A percentile compares a stretch with the other conserved stretches of the same genome.
These are phyloP conservation scores for Cryptococcus sp. DNA, from an alignment of 1,284 basidiomycete species.

Conservation along the genomic window DNA sequence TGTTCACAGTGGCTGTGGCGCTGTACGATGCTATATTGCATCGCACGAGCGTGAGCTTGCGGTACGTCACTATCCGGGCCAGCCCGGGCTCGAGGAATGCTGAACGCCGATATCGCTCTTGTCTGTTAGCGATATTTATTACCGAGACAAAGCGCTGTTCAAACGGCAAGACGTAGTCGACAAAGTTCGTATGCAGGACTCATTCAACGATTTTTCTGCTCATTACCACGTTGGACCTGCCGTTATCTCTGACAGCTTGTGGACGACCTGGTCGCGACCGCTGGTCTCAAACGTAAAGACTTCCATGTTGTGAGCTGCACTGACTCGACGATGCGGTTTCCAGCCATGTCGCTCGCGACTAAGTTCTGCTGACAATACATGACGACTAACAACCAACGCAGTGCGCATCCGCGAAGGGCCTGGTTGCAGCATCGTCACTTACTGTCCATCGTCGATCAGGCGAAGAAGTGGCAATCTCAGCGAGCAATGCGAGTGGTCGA, in stretches of 20 bases:
- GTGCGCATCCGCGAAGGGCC: conserved; percentile 84
- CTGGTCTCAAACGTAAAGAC: conserved; percentile 69
- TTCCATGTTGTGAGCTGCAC: conserved; percentile 69
- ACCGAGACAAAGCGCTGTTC: conserved; percentile 77
- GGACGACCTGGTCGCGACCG: conserved; percentile 81
- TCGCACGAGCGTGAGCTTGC: conserved; percentile 31
- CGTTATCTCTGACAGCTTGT: conserved; percentile 63
- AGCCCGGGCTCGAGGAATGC: not conserved
- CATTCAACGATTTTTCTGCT: not conserved
- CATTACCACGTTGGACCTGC: not conserved
- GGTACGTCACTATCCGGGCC: conserved; percentile 24
- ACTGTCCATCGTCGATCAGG: conserved; percentile 63
- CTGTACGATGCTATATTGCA: conserved; percentile 41
- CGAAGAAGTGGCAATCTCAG: conserved; percentile 57
- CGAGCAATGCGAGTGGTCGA: conserved; percentile 59
- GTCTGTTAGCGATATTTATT: conserved; percentile 73
- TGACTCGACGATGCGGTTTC: not conserved
- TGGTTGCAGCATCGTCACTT: conserved; percentile 70
- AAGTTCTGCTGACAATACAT: too few species aligned
- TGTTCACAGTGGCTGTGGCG: conserved; percentile 31
- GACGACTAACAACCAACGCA: too few species aligned
- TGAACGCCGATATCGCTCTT: conserved; percentile 7
- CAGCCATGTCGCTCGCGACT: too few species aligned
- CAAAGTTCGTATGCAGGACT: conserved; percentile 56
- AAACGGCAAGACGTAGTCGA: conserved; percentile 72